Conservation (phyloP, 139 green algal species). For the Trebouxia sp. region DNA sequence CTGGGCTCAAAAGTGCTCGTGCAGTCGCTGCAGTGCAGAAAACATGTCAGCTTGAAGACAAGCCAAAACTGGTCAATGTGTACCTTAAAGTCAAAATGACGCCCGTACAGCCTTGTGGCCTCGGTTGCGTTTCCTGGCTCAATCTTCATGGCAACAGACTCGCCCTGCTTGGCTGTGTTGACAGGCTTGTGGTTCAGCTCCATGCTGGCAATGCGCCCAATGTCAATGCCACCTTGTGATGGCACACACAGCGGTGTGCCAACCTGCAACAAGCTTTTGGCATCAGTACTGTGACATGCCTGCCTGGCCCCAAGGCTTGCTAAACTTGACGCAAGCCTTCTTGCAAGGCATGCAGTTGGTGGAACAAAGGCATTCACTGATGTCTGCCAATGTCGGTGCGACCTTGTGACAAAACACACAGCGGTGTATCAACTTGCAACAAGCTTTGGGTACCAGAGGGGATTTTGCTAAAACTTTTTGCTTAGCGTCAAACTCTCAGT, state of each 20-base stretch:
- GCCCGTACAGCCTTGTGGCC: slow-evolving; percentile 80
- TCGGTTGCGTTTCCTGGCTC: slow-evolving; percentile 78
- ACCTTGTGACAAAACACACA: too few species aligned
- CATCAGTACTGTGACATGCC: not conserved
- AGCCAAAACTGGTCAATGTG: not conserved
- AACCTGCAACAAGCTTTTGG: slow-evolving; percentile 37
- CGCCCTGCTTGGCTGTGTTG: slow-evolving; percentile 74
- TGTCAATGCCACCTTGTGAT: slow-evolving; percentile 71
- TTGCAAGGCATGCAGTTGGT: too few species aligned
- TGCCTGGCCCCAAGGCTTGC: too few species aligned
- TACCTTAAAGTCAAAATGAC: slow-evolving; percentile 92
- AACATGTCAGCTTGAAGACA: slow-evolving; percentile 37
- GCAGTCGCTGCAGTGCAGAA: not conserved
- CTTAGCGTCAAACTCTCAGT: too few species aligned
- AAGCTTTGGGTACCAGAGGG: too few species aligned
- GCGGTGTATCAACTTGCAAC: too few species aligned
- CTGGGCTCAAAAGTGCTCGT: too few species aligned
- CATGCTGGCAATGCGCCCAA: slow-evolving; percentile 91
- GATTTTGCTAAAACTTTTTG: too few species aligned
- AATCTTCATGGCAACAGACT: slow-evolving; percentile 97
- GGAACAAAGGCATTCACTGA: too few species aligned
- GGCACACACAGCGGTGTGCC: slow-evolving; percentile 81
- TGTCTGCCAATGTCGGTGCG: too few species aligned
- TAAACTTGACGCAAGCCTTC: too few species aligned
- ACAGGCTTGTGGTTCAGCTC: slow-evolving; percentile 96